A percentile compares a stretch with the other conserved stretches of the same genome.
Evolutionary conservation across 2,329 filamentous ascomycete genomes (phyloP).

Genomic region (Aspergillus novofumigatus): DNA sequence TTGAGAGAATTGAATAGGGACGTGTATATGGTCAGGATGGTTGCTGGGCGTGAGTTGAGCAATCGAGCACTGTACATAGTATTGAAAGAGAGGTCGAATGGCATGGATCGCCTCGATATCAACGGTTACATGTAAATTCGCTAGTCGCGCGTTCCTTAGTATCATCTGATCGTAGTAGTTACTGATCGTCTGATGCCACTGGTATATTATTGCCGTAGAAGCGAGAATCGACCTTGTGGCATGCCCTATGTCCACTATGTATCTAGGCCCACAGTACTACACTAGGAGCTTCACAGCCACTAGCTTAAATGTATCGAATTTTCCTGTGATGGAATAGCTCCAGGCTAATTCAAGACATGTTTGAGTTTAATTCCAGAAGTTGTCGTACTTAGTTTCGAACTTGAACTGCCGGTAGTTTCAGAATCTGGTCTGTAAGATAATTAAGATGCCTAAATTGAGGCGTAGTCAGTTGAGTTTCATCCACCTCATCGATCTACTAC

Average conservation of each 20-base stretch:
- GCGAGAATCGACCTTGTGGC: background rate
- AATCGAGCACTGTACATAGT: no score
- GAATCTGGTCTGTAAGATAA: background rate
- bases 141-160: background rate
- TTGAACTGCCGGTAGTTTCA: no score
- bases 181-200: background rate
- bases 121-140: no score
- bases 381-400: no score
- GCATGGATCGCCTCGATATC: no score
- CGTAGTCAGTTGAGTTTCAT: background rate
- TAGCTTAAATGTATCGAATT: background rate
- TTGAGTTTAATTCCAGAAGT: background rate
- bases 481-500: background rate
- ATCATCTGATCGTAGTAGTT: background rate
- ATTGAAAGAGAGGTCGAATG: no score
- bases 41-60: no score
- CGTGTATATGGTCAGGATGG: background rate
- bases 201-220: background rate
- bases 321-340: background rate
- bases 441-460: background rate
- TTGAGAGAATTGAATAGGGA: background rate
- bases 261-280: background rate
- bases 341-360: background rate
- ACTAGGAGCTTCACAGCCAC: background rate
- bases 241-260: background rate